Percentiles rank a stretch among this genome's conserved stretches.
phyloP scores from a whole-genome alignment of 2,329 filamentous ascomycete species.

The Cytospora leucostoma region DNA sequence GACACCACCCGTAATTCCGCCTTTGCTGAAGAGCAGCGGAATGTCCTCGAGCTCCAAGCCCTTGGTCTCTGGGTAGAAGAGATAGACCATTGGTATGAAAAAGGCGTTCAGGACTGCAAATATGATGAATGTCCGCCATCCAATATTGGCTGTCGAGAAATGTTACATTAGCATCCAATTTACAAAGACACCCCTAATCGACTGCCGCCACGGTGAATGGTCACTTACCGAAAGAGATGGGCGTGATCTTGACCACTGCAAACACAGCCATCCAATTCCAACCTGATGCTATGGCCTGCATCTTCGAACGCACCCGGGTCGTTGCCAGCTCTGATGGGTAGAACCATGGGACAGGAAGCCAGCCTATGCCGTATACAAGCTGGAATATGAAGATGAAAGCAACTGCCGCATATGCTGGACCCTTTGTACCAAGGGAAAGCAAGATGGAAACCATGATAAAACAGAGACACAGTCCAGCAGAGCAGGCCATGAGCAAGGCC shows the following conservation, averaged over 20 bases:
- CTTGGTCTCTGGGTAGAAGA: conserved; percentile 48
- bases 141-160: conserved; percentile 28
- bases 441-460: conserved; percentile 44
- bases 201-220: not conserved
- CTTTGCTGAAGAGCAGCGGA: conserved; percentile 42
- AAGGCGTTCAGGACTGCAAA: conserved; percentile 28
- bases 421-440: conserved; percentile 36
- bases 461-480: conserved; percentile 45
- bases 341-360: conserved; percentile 46
- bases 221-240: conserved; percentile 29
- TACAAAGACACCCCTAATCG: not conserved
- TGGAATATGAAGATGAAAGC: conserved; percentile 50
- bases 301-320: conserved; percentile 42
- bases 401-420: conserved; percentile 43
- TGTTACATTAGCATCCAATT: not conserved
- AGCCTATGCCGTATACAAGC: conserved; percentile 44
- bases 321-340: conserved; percentile 45
- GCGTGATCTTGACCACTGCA: conserved; percentile 28
- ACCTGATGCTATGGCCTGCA: conserved; percentile 42
- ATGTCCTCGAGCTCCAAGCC: conserved; percentile 48
- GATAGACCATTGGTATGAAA: conserved; percentile 41
- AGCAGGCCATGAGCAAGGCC: conserved; percentile 42
- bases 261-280: conserved; percentile 33
- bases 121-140: conserved; percentile 32
- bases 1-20: conserved; percentile 40